These are phyloP conservation scores for Ceratobasidium sp. DNA, from an alignment of 1,284 basidiomycete species.

Conservation along the genomic window DNA sequence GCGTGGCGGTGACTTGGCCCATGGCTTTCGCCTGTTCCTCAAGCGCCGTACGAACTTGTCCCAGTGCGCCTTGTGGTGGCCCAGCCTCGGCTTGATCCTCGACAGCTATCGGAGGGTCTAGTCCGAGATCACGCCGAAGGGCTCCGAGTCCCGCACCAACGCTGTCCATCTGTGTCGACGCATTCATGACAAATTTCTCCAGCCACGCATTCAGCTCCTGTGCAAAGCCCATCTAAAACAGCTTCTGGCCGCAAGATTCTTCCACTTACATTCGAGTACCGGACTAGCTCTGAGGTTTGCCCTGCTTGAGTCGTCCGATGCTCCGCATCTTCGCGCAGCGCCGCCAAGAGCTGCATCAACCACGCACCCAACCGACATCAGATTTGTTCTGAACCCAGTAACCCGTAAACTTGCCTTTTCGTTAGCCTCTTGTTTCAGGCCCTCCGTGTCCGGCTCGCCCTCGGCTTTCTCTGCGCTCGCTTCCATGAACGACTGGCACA, in stretches of 20 bases:
- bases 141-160: conserved; percentile 70
- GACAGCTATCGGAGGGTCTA: conserved; percentile 46
- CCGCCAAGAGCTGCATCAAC: conserved; percentile 18
- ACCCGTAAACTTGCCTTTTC: conserved; percentile 4
- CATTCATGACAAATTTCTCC: conserved; percentile 80
- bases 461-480: not conserved
- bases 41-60: conserved; percentile 53
- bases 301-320: conserved; percentile 23
- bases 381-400: not conserved
- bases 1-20: conserved; percentile 46
- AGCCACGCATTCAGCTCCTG: conserved; percentile 71
- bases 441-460: not conserved
- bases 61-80: conserved; percentile 48
- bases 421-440: conserved; percentile 18
- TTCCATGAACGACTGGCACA: conserved; percentile 37
- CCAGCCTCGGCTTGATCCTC: conserved; percentile 37
- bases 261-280: conserved; percentile 32
- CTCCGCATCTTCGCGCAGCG: conserved; percentile 32
- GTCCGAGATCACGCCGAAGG: conserved; percentile 56
- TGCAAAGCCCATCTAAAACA: not conserved
- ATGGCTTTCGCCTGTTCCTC: conserved; percentile 62
- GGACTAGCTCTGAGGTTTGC: conserved; percentile 31
- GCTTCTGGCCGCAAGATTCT: not conserved
- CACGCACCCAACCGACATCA: not conserved
- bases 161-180: conserved; percentile 74